Evolutionary conservation across 2,329 filamentous ascomycete species (phyloP).

Genomic region (Fusarium keratoplasticum): DNA sequence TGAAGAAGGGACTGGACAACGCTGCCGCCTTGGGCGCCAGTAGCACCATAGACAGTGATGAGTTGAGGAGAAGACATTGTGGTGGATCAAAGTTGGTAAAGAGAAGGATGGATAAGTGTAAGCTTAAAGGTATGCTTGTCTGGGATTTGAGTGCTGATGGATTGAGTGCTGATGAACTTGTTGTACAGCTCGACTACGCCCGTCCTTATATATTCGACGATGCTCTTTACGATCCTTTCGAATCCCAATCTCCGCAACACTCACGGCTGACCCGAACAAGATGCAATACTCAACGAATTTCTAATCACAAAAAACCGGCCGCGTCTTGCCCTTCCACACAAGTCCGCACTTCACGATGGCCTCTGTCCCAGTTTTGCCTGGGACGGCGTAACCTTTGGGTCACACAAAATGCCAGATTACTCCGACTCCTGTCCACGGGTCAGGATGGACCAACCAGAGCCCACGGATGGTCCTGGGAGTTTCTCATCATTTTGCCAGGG

Average conservation of each 20-base stretch:
- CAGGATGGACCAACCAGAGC: slow-evolving; percentile 11
- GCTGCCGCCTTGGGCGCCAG: slow-evolving; percentile 47
- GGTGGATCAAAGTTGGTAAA: not conserved
- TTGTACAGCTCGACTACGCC: not conserved
- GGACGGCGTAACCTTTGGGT: slow-evolving; percentile 18
- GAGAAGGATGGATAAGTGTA: not conserved
- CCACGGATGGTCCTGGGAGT: slow-evolving; percentile 12
- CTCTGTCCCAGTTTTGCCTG: not conserved
- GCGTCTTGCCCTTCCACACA: slow-evolving; percentile 5
- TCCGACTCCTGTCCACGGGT: slow-evolving; percentile 13
- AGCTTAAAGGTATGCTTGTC: slow-evolving; percentile 2
- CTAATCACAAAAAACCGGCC: slow-evolving; percentile 15
- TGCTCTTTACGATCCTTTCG: not conserved
- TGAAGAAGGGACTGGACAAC: slow-evolving; percentile 47
- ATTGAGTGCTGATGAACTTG: slow-evolving; percentile 17
- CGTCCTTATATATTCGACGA: slow-evolving; percentile 28
- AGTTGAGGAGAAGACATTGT: slow-evolving; percentile 44
- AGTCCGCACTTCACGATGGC: slow-evolving; percentile 19
- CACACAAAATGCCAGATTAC: slow-evolving; percentile 17
- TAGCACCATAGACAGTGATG: slow-evolving; percentile 49
- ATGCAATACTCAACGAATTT: slow-evolving; percentile 9
- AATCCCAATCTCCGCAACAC: slow-evolving; percentile 11
- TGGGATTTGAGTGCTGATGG: not conserved
- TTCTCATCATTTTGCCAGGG: slow-evolving; percentile 30
- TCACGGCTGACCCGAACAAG: not conserved